Conservation (phyloP, 2,329 filamentous ascomycete genomes). For the Colletotrichum phormii region DNA sequence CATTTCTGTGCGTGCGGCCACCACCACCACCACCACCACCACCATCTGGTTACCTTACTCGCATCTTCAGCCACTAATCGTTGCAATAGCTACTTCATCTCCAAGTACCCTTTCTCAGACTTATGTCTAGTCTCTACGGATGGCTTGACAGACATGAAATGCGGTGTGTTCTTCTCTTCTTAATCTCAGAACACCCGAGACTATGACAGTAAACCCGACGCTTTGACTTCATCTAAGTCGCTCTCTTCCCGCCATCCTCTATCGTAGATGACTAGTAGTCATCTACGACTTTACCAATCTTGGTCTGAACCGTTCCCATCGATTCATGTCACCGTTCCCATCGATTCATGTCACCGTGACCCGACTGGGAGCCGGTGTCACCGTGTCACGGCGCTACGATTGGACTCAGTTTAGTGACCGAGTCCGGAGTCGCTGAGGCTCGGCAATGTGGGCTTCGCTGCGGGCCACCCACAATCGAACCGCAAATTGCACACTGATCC, state of each 20-base stretch:
- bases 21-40: neutral
- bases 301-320: neutral
- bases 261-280: neutral
- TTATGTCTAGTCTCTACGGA: neutral
- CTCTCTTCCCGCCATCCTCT: neutral
- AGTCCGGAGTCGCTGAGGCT: slow-evolving; percentile 20
- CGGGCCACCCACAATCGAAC: slow-evolving; percentile 5
- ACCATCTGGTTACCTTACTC: neutral
- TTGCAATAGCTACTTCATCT: neutral
- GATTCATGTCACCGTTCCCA: neutral
- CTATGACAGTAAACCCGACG: neutral
- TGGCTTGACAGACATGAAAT: neutral
- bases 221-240: neutral
- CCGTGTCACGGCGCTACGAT: neutral
- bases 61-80: neutral
- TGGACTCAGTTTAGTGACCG: slow-evolving; percentile 18
- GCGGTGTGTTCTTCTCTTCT: neutral
- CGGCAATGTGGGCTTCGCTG: slow-evolving; percentile 28
- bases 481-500: neutral
- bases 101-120: neutral
- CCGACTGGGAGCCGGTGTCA: neutral
- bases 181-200: neutral
- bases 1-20: neutral
- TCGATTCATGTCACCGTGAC: neutral
- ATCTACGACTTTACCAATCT: neutral